phyloP scores from a whole-genome alignment of 768 basidiomycete species.

The Termitomyces sp. region DNA sequence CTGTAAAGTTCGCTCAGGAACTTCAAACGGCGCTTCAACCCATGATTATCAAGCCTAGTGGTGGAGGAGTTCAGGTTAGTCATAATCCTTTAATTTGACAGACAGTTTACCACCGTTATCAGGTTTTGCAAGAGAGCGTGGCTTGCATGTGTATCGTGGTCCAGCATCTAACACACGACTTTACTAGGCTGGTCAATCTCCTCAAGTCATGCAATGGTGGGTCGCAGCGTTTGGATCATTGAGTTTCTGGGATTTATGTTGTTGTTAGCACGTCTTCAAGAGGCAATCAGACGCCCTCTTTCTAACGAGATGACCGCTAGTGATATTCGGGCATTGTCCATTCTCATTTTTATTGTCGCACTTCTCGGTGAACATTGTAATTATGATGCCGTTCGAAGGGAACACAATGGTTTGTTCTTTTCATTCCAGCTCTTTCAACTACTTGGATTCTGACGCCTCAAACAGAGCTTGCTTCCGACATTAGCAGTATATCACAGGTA shows the following conservation, averaged over 20 bases:
- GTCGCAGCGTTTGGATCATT: slow-evolving; percentile 12
- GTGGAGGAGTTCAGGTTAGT: slow-evolving; percentile 61
- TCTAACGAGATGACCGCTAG: slow-evolving; percentile 34
- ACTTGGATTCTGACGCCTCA: not conserved
- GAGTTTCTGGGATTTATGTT: not conserved
- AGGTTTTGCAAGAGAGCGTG: slow-evolving; percentile 89
- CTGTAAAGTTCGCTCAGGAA: slow-evolving; percentile 82
- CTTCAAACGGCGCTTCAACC: slow-evolving; percentile 78
- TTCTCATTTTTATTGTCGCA: slow-evolving; percentile 81
- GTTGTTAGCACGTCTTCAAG: slow-evolving; percentile 53
- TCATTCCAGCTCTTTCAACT: not conserved
- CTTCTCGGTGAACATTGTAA: slow-evolving; percentile 86
- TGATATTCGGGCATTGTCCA: slow-evolving; percentile 52
- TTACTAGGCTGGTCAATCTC: slow-evolving; percentile 66
- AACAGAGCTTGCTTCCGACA: slow-evolving; percentile 49
- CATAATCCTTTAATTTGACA: not conserved
- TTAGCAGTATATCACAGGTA: slow-evolving; percentile 56
- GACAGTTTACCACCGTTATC: not conserved
- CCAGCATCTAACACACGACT: slow-evolving; percentile 84
- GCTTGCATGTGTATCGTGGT: slow-evolving; percentile 89
- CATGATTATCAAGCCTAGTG: slow-evolving; percentile 84
- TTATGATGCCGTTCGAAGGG: slow-evolving; percentile 70
- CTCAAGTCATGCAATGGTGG: slow-evolving; percentile 82
- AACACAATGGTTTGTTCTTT: slow-evolving; percentile 48
- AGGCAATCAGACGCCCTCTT: slow-evolving; percentile 41